These are phyloP conservation scores for Coleophoma eucalyptorum DNA, from an alignment of 2,329 filamentous ascomycete species.

Conservation along the genomic window DNA sequence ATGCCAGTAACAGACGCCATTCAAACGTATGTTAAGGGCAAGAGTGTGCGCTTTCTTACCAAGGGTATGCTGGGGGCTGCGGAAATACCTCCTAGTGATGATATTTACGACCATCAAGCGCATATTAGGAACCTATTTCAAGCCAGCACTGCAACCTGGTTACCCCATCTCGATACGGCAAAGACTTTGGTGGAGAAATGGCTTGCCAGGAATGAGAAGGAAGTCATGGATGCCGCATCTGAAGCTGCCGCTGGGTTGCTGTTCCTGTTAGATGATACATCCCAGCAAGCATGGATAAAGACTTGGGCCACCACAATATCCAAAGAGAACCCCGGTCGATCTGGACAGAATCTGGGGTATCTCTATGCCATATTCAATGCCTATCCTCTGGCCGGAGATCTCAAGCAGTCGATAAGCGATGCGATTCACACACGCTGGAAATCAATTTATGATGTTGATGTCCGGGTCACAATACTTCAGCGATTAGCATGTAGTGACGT, in stretches of 20 bases:
- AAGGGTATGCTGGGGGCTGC: not conserved
- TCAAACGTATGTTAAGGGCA: too few species aligned
- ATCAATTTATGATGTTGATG: slow-evolving; percentile 45
- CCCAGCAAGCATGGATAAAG: slow-evolving; percentile 35
- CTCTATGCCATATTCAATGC: slow-evolving; percentile 42
- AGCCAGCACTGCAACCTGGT: not conserved
- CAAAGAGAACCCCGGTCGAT: slow-evolving; percentile 26
- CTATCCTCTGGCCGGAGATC: slow-evolving; percentile 4
- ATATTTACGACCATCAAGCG: not conserved
- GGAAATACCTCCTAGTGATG: not conserved
- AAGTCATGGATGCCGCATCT: slow-evolving; percentile 45
- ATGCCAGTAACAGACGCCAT: slow-evolving; percentile 27
- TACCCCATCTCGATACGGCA: not conserved
- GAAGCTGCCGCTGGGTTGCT: slow-evolving; percentile 47
- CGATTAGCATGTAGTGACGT: slow-evolving; percentile 45
- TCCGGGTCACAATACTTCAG: slow-evolving; percentile 50
- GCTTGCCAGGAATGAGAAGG: slow-evolving; percentile 46
- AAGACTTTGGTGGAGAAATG: slow-evolving; percentile 26
- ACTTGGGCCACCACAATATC: slow-evolving; percentile 44
- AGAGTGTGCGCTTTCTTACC: not conserved
- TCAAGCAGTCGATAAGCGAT: slow-evolving; percentile 26
- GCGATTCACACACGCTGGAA: slow-evolving; percentile 51
- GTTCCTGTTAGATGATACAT: slow-evolving; percentile 34
- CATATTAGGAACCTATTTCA: too few species aligned
- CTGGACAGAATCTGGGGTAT: slow-evolving; percentile 36